Conservation (phyloP, 2,329 filamentous ascomycete species). For the Lachnellula suecica region DNA sequence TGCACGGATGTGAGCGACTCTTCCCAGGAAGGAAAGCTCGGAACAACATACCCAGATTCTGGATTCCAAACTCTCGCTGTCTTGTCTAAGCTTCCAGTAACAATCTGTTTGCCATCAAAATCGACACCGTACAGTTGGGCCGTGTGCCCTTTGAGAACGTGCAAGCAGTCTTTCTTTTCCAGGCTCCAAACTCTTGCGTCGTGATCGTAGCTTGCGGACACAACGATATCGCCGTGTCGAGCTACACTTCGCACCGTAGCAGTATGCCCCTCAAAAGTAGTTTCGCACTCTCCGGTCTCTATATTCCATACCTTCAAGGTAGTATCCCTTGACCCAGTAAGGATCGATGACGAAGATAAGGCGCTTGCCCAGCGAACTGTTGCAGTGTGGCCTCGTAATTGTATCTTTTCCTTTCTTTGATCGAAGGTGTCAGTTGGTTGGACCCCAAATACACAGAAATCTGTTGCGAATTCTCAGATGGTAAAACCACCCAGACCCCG, state of each 20-base stretch:
- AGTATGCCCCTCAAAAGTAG: constrained; percentile 5
- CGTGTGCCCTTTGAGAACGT: constrained; percentile 87
- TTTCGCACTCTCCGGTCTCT: constrained; percentile 1
- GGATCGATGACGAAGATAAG: background rate
- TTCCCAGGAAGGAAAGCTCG: background rate
- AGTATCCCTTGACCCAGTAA: constrained; percentile 8
- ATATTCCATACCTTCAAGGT: constrained; percentile 11
- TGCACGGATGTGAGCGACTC: background rate
- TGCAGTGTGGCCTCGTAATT: background rate
- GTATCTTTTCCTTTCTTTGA: background rate
- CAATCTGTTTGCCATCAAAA: constrained; percentile 86
- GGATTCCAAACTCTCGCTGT: constrained; percentile 95
- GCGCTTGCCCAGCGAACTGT: background rate
- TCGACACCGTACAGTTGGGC: constrained; percentile 97
- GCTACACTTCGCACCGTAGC: constrained; percentile 1
- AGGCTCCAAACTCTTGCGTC: constrained; percentile 67
- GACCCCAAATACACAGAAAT: no score
- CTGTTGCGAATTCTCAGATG: no score
- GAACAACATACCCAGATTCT: constrained; percentile 64
- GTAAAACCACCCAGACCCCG: no score
- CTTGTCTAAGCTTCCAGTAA: constrained; percentile 90
- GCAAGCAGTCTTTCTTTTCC: constrained; percentile 87
- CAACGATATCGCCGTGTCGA: constrained; percentile 65
- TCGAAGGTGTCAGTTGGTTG: background rate
- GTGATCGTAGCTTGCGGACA: constrained; percentile 93